phyloP scores from a whole-genome alignment of 2,329 filamentous ascomycete species.

The Neopestalotiopsis sp. region DNA sequence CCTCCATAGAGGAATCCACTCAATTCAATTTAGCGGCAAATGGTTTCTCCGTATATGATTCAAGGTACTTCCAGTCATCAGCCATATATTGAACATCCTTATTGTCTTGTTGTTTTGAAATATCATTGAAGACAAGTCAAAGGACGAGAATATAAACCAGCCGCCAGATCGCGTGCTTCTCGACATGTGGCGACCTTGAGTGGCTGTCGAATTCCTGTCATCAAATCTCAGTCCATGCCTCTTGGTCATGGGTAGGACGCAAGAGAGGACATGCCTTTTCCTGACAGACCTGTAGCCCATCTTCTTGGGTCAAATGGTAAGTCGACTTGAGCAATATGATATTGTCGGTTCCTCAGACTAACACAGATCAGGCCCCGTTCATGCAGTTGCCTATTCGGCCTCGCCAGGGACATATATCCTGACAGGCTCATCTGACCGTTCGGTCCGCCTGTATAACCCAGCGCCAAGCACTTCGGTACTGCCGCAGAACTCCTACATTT shows the following conservation, averaged over 20 bases:
- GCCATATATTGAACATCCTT: not conserved
- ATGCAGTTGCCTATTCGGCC: constrained; percentile 75
- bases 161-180: not conserved
- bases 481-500: constrained; percentile 31
- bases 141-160: not conserved
- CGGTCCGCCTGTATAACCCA: constrained; percentile 86
- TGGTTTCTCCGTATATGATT: constrained; percentile 13
- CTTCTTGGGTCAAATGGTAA: constrained; percentile 65
- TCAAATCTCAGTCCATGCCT: not conserved
- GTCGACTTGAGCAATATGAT: constrained; percentile 22
- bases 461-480: constrained; percentile 47
- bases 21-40: not conserved
- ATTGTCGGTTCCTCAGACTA: constrained; percentile 6
- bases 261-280: constrained; percentile 43
- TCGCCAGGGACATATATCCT: constrained; percentile 79
- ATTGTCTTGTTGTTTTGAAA: not conserved
- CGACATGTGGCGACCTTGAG: not conserved
- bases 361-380: constrained; percentile 64
- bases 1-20: not conserved
- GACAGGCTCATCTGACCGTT: constrained; percentile 84
- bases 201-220: not conserved
- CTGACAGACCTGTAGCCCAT: constrained; percentile 56
- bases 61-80: not conserved
- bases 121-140: not conserved
- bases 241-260: constrained; percentile 2